Percentiles rank a stretch among this genome's conserved stretches.
Conservation (phyloP, 2,329 filamentous ascomycete species). For the Diaporthe vexans region DNA sequence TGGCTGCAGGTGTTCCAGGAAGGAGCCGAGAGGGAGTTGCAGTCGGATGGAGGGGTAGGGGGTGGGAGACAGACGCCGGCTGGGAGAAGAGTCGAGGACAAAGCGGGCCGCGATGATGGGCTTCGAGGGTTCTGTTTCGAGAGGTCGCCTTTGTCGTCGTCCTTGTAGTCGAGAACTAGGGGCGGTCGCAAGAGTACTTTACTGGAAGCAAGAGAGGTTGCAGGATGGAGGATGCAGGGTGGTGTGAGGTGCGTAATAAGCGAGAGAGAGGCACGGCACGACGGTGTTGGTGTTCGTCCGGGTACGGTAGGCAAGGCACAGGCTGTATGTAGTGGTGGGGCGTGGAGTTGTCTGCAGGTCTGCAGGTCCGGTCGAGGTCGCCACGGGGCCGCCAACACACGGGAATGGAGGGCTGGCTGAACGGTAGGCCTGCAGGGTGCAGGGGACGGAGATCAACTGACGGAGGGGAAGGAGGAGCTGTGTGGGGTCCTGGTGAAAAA, state of each 20-base stretch:
- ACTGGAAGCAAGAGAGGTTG: conserved; percentile 24
- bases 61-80: conserved; percentile 21
- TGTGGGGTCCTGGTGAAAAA: conserved; percentile 27
- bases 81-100: conserved; percentile 13
- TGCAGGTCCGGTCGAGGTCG: conserved; percentile 31
- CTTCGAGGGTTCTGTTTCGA: conserved; percentile 20
- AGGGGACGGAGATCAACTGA: conserved; percentile 37
- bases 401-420: conserved; percentile 2
- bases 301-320: not conserved
- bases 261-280: conserved; percentile 24
- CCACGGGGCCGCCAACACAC: conserved; percentile 17
- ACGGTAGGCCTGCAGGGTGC: conserved; percentile 26
- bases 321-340: conserved; percentile 15
- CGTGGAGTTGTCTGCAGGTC: conserved; percentile 32
- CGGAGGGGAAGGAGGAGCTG: conserved; percentile 27
- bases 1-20: conserved; percentile 51
- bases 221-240: conserved; percentile 34
- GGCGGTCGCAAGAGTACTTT: conserved; percentile 1
- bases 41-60: conserved; percentile 13
- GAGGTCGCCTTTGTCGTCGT: conserved; percentile 23
- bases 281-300: conserved; percentile 5
- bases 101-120: conserved; percentile 24
- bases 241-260: conserved; percentile 32
- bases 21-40: conserved; percentile 10
- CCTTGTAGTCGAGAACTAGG: conserved; percentile 1